Percentiles rank a stretch among this genome's conserved stretches.
phyloP scores from a whole-genome alignment of 2,329 filamentous ascomycete genomes.

The Verticillium albo-atrum region DNA sequence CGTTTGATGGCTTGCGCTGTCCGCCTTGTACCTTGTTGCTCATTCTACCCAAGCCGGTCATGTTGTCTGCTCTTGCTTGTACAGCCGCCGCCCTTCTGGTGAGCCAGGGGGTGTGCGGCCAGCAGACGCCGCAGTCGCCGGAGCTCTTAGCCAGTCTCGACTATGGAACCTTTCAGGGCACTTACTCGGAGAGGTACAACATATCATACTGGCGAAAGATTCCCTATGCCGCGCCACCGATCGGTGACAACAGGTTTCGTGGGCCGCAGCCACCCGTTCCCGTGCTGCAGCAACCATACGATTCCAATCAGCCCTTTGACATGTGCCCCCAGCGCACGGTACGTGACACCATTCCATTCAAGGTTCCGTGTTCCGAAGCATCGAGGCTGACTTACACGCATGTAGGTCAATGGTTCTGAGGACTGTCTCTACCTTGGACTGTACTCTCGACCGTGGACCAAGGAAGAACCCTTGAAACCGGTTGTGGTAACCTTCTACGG shows the following conservation, averaged over 20 bases:
- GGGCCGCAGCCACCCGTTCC: slow-evolving; percentile 51
- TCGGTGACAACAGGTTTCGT: slow-evolving; percentile 54
- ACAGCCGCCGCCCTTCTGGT: background rate
- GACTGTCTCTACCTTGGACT: slow-evolving; percentile 59
- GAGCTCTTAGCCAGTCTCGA: slow-evolving; percentile 34
- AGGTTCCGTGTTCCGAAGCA: background rate
- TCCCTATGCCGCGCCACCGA: slow-evolving; percentile 55
- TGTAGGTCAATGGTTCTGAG: slow-evolving; percentile 46
- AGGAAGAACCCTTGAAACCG: slow-evolving; percentile 39
- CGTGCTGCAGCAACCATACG: slow-evolving; percentile 44
- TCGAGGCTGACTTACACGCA: background rate
- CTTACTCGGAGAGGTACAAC: slow-evolving; percentile 47
- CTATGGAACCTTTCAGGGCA: slow-evolving; percentile 49
- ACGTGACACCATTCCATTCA: background rate
- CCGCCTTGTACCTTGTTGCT: background rate
- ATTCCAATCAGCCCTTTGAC: slow-evolving; percentile 50
- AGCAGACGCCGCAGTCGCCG: background rate
- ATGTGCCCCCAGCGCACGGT: slow-evolving; percentile 55
- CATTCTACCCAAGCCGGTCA: background rate
- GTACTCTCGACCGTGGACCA: slow-evolving; percentile 52
- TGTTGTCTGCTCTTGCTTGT: background rate
- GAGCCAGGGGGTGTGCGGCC: background rate
- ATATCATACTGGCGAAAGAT: slow-evolving; percentile 57
- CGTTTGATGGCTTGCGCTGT: background rate
- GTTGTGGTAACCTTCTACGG: slow-evolving; percentile 59